Base-by-base conservation (phyloP, 208 protist genomes). In the Balamuthia mandrillaris region DNA sequence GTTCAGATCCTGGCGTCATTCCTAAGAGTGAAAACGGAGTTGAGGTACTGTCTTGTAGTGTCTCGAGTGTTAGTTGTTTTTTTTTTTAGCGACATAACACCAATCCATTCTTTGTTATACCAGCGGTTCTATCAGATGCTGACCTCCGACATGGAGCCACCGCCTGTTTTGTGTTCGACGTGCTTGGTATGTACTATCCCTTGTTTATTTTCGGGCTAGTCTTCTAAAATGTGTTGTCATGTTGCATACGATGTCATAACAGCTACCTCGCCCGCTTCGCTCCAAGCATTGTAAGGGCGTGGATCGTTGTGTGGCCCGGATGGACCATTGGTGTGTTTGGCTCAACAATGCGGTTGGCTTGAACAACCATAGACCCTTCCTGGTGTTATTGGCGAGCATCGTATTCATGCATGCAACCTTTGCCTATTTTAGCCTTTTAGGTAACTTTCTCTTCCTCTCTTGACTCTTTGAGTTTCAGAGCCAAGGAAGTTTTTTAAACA, bases 301-400 rank as follows among this genome's bases (percentile, higher is more conserved):
- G 87, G 84, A 95, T 42, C 70, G 77, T 42, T 98, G 97, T 91
- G 96, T 98, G 24, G 92, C 96, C 39, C 94, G 95, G 72, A 98
- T 94, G 87, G 97, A 98, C 86, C 97, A 98, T 86, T 96, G 98
- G 90, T 98, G 97, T 89, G 93, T 93, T 31, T 98, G 97, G 97
- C 95, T 98, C 31, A 98, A 98, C 92, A 97, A 96, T 82, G 96
- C 97, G 90, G 96, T 98, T 42, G 97, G 96, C 41, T 96, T 97
- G 74, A 90, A 91, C 37, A 98, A 96, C 45, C 95, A 96, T 86
- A 84, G 51, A 56, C 58, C 39, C 24, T 95, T 95, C 61, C 70
- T 94, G 7, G 12, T 91, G 24, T 97, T 98, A 79, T 88, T 98
- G 27, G 56, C 95, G 52, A 77, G 77, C 16, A 95, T 97, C 89